phyloP scores from a whole-genome alignment of 2,329 filamentous ascomycete species.

The Aschersonia sp. region DNA sequence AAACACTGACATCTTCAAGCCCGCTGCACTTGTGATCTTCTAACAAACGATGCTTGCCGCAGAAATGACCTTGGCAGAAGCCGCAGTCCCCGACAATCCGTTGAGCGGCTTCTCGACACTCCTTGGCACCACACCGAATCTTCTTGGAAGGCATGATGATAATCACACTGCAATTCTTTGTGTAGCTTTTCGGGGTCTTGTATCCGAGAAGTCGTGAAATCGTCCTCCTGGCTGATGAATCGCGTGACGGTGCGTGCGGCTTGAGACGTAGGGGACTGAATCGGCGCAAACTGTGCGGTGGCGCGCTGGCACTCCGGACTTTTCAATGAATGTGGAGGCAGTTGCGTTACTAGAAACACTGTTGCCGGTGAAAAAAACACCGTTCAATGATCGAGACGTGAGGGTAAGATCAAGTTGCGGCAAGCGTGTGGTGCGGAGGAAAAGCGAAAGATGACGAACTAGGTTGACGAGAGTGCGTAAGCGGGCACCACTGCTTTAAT shows the following conservation, averaged over 20 bases:
- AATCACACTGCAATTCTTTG: not conserved
- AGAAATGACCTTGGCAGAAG: conserved; percentile 90
- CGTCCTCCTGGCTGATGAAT: no score
- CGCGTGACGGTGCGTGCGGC: no score
- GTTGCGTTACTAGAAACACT: no score
- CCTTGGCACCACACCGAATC: conserved; percentile 75
- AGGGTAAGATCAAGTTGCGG: no score
- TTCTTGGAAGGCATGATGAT: conserved; percentile 54
- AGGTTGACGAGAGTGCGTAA: conserved; percentile 4
- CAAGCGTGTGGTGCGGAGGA: not conserved
- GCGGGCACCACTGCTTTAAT: conserved; percentile 4
- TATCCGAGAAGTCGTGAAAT: no score
- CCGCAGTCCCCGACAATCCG: conserved; percentile 92
- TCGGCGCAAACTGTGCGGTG: no score
- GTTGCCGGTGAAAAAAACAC: no score
- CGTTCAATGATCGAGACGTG: no score
- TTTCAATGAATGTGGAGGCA: no score
- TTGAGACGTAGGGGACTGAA: no score
- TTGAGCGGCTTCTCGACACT: conserved; percentile 78
- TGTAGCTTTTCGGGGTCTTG: no score
- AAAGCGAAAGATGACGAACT: not conserved
- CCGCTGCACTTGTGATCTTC: conserved; percentile 91
- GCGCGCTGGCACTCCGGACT: no score
- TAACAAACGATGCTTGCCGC: conserved; percentile 83
- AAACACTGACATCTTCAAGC: conserved; percentile 61